Percentiles rank a stretch among this genome's conserved stretches.
Conservation (phyloP, 2,329 filamentous ascomycete genomes). For the Phialophora chinensis region DNA sequence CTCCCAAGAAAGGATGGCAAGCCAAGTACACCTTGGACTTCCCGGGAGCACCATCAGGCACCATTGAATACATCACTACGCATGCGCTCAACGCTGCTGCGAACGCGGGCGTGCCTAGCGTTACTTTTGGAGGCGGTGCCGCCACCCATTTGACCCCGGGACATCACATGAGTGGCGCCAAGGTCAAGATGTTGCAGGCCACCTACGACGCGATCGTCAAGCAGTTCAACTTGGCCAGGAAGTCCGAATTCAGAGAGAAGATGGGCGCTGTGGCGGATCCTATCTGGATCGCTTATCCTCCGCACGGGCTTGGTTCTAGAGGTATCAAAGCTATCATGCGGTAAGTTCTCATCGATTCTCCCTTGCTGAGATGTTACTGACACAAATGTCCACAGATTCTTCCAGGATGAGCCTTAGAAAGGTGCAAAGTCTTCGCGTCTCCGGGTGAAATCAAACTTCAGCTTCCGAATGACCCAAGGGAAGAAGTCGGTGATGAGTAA, state of each 20-base stretch:
- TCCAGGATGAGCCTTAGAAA: conserved; percentile 33
- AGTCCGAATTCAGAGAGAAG: conserved; percentile 90
- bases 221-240: conserved; percentile 80
- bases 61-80: conserved; percentile 82
- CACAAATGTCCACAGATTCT: conserved; percentile 26
- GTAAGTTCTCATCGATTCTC: conserved; percentile 21
- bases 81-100: conserved; percentile 69
- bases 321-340: conserved; percentile 75
- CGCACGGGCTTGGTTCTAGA: conserved; percentile 79
- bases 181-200: conserved; percentile 79
- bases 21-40: conserved; percentile 97
- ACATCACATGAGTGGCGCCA: conserved; percentile 78
- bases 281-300: conserved; percentile 88
- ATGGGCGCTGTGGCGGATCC: conserved; percentile 83
- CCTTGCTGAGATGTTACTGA: neutral
- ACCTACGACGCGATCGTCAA: conserved; percentile 83
- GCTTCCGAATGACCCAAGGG: conserved; percentile 4
- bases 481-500: conserved; percentile 10
- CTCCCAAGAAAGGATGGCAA: conserved; percentile 84
- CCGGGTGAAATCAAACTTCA: conserved; percentile 8
- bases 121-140: conserved; percentile 89
- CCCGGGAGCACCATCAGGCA: conserved; percentile 81
- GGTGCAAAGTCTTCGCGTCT: conserved; percentile 14
- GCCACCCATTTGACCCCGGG: conserved; percentile 75
- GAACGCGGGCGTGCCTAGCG: conserved; percentile 64